Evolutionary conservation across 139 green algal genomes (phyloP).

Genomic region (Dunaliella primolecta): DNA sequence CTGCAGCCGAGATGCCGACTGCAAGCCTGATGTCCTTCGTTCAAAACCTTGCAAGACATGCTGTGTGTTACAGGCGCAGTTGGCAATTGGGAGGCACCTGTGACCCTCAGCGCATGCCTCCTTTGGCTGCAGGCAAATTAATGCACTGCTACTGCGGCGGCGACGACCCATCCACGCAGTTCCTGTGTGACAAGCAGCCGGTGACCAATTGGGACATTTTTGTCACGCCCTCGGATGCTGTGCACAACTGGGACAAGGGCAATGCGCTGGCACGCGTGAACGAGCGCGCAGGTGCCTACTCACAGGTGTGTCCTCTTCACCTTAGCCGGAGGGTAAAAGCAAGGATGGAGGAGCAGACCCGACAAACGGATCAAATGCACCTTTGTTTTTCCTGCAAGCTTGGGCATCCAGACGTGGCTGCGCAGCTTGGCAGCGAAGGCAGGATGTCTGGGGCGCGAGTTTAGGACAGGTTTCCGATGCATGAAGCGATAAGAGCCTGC

Average conservation of each 20-base stretch:
- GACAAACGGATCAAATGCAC: not conserved
- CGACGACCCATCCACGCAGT: slow-evolving; percentile 46
- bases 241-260: slow-evolving; percentile 28
- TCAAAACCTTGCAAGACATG: too few species aligned
- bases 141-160: slow-evolving; percentile 51
- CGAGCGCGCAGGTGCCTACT: slow-evolving; percentile 46
- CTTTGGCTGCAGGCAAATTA: slow-evolving; percentile 37
- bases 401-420: not conserved
- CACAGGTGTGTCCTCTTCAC: too few species aligned
- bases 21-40: too few species aligned
- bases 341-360: not conserved
- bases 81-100: too few species aligned
- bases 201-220: slow-evolving; percentile 48
- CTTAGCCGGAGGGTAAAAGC: too few species aligned
- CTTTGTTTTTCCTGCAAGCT: not conserved
- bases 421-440: slow-evolving; percentile 3
- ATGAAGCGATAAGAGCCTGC: too few species aligned
- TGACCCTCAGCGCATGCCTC: too few species aligned
- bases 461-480: too few species aligned
- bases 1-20: too few species aligned
- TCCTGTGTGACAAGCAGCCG: slow-evolving; percentile 51
- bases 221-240: slow-evolving; percentile 27
- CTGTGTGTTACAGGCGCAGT: too few species aligned
- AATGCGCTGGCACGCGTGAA: slow-evolving; percentile 25
- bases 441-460: too few species aligned